A percentile compares a stretch with the other conserved stretches of the same genome.
phyloP scores from a whole-genome alignment of 495 filamentous ascomycete genomes.

The Neurospora sp. region DNA sequence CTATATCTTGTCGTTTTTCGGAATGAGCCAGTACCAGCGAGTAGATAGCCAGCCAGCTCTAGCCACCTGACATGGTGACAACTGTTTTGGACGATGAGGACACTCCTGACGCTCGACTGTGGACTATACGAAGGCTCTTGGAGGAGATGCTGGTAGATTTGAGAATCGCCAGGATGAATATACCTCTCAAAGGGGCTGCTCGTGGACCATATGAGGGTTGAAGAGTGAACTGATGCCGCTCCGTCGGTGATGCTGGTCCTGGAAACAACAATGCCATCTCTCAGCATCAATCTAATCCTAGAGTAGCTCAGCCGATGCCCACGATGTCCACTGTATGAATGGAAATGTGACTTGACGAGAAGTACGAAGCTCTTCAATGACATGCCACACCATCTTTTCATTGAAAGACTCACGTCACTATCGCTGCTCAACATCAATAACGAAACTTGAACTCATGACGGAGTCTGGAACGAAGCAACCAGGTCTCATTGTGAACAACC shows the following conservation, averaged over 20 bases:
- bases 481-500: not conserved
- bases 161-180: not conserved
- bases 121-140: not conserved
- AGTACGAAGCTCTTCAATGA: not conserved
- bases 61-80: not conserved
- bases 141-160: not conserved
- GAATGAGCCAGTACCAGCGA: not conserved
- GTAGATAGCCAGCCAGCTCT: not conserved
- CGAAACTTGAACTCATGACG: not conserved
- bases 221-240: not conserved
- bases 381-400: not conserved
- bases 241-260: not conserved
- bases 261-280: not conserved
- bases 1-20: no score
- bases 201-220: not conserved
- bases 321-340: not conserved
- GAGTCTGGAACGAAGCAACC: not conserved
- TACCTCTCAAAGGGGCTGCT: not conserved
- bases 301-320: not conserved
- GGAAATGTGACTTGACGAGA: not conserved
- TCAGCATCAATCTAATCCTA: not conserved
- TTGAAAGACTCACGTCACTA: not conserved
- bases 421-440: not conserved
- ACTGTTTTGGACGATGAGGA: not conserved
- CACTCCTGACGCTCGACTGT: not conserved